phyloP scores from a whole-genome alignment of 1,284 basidiomycete genomes.

The Trichosporon sp. region DNA sequence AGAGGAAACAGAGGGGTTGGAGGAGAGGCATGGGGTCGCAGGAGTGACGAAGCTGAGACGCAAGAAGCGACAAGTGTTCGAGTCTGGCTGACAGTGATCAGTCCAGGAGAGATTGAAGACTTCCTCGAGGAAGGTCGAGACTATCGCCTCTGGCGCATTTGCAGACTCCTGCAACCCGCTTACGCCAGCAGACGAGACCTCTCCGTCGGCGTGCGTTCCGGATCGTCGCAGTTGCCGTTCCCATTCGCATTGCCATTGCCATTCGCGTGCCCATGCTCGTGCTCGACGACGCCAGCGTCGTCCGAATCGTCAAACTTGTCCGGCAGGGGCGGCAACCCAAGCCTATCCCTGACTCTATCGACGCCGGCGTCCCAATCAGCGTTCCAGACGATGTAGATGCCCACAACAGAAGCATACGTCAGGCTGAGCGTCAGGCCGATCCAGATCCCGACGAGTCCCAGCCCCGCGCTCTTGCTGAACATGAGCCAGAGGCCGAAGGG shows the following conservation, averaged over 20 bases:
- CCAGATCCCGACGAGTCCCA: conserved; percentile 50
- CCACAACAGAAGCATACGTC: conserved; percentile 42
- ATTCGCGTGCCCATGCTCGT: background rate
- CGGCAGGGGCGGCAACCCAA: conserved; percentile 28
- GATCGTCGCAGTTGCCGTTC: background rate
- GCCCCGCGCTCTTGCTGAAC: conserved; percentile 37
- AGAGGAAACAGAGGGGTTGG: too few relatives aligned
- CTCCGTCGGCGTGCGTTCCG: background rate
- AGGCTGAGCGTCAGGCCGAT: conserved; percentile 50
- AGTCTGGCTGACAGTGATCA: too few relatives aligned
- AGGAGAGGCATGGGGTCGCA: too few relatives aligned
- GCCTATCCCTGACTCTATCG: conserved; percentile 42
- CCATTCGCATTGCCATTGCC: background rate
- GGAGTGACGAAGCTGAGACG: too few relatives aligned
- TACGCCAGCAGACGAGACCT: background rate
- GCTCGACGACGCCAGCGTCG: background rate
- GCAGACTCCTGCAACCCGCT: too few relatives aligned
- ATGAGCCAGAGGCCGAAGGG: conserved; percentile 51
- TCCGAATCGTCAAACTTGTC: conserved; percentile 14
- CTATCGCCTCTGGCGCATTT: too few relatives aligned
- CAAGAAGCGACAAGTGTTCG: too few relatives aligned
- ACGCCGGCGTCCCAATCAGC: conserved; percentile 49
- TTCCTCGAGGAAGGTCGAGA: too few relatives aligned
- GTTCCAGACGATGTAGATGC: conserved; percentile 44
- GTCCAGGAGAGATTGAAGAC: too few relatives aligned